phyloP scores from a whole-genome alignment of 2,329 filamentous ascomycete genomes.

The Xylariaceae sp. region DNA sequence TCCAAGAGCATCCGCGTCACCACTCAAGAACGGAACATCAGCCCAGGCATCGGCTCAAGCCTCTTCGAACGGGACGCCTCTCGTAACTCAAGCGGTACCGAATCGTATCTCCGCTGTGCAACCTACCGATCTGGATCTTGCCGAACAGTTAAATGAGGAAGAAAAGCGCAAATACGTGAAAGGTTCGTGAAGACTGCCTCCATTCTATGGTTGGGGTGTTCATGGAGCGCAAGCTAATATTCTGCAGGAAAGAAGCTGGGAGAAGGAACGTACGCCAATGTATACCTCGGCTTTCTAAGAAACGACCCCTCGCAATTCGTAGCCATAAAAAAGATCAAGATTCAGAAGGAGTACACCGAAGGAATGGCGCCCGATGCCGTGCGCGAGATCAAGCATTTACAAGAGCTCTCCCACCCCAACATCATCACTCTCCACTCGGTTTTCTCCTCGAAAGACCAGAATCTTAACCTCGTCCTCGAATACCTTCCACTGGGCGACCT shows the following conservation, averaged over 20 bases:
- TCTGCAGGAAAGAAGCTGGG: conserved; percentile 76
- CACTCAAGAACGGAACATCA: conserved; percentile 39
- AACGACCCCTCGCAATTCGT: conserved; percentile 68
- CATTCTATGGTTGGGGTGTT: not conserved
- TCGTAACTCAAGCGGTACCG: conserved; percentile 25
- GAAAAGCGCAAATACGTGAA: conserved; percentile 88
- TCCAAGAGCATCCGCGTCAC: conserved; percentile 36
- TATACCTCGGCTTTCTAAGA: conserved; percentile 81
- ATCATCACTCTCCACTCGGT: conserved; percentile 90
- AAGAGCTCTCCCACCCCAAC: conserved; percentile 90
- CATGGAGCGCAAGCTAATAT: not conserved
- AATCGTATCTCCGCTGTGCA: conserved; percentile 27
- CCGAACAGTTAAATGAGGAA: conserved; percentile 77
- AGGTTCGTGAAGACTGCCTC: conserved; percentile 41
- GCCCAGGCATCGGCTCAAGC: conserved; percentile 35
- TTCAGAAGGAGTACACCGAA: conserved; percentile 79
- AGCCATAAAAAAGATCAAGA: conserved; percentile 90
- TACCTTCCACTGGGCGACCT: conserved; percentile 91
- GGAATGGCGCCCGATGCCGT: conserved; percentile 92
- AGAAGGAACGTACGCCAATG: conserved; percentile 94
- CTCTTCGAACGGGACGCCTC: conserved; percentile 43
- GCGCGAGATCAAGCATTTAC: conserved; percentile 90
- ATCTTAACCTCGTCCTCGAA: conserved; percentile 92
- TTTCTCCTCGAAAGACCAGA: conserved; percentile 94
- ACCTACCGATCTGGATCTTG: conserved; percentile 45